Evolutionary conservation across 345 rosid genomes (phyloP), one percentile per base, ranked within the genome.

Genomic region (Eucalyptus paniculata): DNA sequence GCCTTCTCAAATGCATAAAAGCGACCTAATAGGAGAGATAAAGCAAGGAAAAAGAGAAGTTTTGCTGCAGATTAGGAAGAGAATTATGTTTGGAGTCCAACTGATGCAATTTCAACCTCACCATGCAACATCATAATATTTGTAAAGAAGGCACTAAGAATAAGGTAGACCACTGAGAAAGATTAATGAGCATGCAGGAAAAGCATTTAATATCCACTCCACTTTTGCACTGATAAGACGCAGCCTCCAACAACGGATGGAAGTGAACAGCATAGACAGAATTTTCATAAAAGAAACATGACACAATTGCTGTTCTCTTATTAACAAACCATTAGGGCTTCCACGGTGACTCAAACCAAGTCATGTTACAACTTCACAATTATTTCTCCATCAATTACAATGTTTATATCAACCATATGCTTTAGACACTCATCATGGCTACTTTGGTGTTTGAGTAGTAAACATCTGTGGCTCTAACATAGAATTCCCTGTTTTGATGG

Each of bases 1-100:
- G 99, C 99, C 91, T 89, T 95, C 95, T 98, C 99, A 50, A 97
- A 94, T 37, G 98, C 99, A 89, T 93, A 94, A 94, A 96, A 96
- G 65, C 99, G 99, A 93, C 99, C 99, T 98, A 91, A 88, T 91
- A 49, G 88, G 47, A 49, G 87, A 34, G 58, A 81, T 15, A 53
- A 90, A 5, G 82, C 19, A n/a, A 49, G 40, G 7, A 6, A 21
- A 50, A 24, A 12, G 47, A 49, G 14, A 60, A 87, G 6, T 67
- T 45, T 49, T 19, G 58, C 83, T 17, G 2, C 86, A 16, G 32
- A 62, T 3, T 9, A 30, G 8, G 30, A 62, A 69, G 30, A 88
- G 77, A 18, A 30, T 4, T 6, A 85, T 62, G 21, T 30, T 87
- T 60, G 40, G 6, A 17, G 50, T 47, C 49, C n/a, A 44, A 45